Evolutionary conservation across 148 eudicot genomes (phyloP).

Genomic region (Chenopodium berlandieri): DNA sequence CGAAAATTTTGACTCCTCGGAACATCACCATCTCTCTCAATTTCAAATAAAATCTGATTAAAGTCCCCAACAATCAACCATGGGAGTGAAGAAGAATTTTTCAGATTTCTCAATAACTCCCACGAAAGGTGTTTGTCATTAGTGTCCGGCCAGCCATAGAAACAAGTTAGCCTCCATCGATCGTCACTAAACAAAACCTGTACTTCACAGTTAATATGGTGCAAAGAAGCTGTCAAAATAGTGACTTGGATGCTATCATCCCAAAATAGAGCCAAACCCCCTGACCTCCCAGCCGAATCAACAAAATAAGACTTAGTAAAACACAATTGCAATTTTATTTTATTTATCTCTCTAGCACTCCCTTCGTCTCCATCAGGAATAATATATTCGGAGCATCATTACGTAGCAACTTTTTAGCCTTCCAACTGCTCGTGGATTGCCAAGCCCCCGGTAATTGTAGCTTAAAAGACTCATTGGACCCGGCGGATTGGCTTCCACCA

Average conservation of each 20-base stretch:
- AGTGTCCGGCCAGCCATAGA: not conserved
- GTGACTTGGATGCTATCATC: too few relatives aligned
- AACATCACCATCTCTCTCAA: too few relatives aligned
- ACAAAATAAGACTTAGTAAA: not conserved
- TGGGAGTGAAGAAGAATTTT: not conserved
- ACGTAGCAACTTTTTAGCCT: not conserved
- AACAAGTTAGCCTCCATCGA: not conserved
- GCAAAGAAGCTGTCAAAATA: not conserved
- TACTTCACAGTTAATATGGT: not conserved
- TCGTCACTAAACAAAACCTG: not conserved
- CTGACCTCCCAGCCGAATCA: not conserved
- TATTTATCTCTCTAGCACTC: not conserved
- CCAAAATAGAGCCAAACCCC: not conserved
- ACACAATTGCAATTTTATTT: too few relatives aligned
- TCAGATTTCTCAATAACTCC: not conserved
- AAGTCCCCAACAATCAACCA: not conserved
- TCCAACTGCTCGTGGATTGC: not conserved
- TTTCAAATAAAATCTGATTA: not conserved
- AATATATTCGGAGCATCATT: not conserved
- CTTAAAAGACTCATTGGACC: not conserved
- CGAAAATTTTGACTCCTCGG: not conserved
- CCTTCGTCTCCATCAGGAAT: not conserved
- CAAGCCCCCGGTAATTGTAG: slow-evolving; percentile 4
- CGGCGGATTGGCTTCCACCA: too few relatives aligned
- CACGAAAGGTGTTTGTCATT: not conserved